Conservation (phyloP, 1,284 basidiomycete species). For the Ustilago loliicola region DNA sequence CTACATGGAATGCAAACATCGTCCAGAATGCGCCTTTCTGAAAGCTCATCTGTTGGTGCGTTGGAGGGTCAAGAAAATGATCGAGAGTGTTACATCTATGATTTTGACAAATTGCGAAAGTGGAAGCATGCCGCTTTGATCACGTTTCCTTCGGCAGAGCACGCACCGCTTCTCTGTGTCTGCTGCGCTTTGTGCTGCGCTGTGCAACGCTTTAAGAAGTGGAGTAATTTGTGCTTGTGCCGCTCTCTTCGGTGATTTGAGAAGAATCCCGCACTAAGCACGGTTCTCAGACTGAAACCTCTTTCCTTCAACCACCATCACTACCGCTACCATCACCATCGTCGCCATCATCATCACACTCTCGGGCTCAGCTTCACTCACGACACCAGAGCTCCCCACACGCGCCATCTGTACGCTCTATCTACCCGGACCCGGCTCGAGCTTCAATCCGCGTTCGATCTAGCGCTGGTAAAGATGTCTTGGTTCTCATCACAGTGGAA, state of each 20-base stretch:
- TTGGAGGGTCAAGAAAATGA: not conserved
- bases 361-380: not conserved
- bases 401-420: not conserved
- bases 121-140: not conserved
- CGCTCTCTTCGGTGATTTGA: slow-evolving; percentile 1
- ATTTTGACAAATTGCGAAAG: not conserved
- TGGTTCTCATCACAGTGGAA: slow-evolving; percentile 70
- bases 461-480: slow-evolving; percentile 54
- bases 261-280: slow-evolving; percentile 4
- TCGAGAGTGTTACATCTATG: not conserved
- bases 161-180: not conserved
- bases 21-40: not conserved
- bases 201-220: slow-evolving; percentile 7
- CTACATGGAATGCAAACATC: not conserved
- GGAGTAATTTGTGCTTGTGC: not conserved
- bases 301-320: too few species aligned
- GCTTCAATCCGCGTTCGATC: not conserved
- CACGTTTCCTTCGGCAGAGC: not conserved
- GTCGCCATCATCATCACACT: not conserved
- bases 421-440: not conserved
- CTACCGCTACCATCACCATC: slow-evolving; percentile 4
- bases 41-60: not conserved
- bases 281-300: too few species aligned
- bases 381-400: too few species aligned
- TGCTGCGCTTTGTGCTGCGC: too few species aligned